phyloP scores from a whole-genome alignment of 805 yeast species.

The Yamadazyma akitaensis region DNA sequence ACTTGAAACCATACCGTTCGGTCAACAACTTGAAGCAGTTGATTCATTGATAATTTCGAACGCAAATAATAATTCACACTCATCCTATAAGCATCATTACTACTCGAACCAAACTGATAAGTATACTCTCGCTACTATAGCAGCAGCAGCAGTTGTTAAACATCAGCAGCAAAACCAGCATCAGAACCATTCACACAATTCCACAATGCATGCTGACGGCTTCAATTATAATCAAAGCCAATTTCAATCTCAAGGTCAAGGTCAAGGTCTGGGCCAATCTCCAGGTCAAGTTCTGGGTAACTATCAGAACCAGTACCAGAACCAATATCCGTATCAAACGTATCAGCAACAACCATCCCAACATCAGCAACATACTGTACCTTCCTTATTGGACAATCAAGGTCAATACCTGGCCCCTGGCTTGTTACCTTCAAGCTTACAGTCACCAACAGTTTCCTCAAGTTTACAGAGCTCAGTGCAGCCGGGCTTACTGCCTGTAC shows the following conservation, averaged over 20 bases:
- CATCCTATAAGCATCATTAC: slow-evolving; percentile 7
- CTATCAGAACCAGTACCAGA: neutral
- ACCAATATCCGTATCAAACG: neutral
- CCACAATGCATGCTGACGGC: neutral
- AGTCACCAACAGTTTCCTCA: neutral
- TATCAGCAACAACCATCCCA: neutral
- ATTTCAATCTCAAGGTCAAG: neutral
- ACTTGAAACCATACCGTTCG: slow-evolving; percentile 26
- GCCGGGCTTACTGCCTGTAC: neutral
- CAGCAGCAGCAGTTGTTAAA: slow-evolving; percentile 32
- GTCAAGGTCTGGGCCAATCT: neutral
- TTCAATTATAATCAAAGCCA: slow-evolving; percentile 5
- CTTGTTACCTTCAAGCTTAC: neutral
- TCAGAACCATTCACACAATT: slow-evolving; percentile 4
- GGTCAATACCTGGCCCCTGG: neutral
- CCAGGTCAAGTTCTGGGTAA: neutral
- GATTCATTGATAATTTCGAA: slow-evolving; percentile 11
- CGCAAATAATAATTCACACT: neutral
- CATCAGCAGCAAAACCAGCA: slow-evolving; percentile 24
- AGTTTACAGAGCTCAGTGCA: neutral
- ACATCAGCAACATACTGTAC: neutral
- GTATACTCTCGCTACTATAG: slow-evolving; percentile 27
- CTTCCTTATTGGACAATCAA: neutral
- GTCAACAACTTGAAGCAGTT: slow-evolving; percentile 25
- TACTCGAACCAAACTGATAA: slow-evolving; percentile 15